Evolutionary conservation across 2,329 filamentous ascomycete species (phyloP).

Genomic region (Botrytis tulipae): DNA sequence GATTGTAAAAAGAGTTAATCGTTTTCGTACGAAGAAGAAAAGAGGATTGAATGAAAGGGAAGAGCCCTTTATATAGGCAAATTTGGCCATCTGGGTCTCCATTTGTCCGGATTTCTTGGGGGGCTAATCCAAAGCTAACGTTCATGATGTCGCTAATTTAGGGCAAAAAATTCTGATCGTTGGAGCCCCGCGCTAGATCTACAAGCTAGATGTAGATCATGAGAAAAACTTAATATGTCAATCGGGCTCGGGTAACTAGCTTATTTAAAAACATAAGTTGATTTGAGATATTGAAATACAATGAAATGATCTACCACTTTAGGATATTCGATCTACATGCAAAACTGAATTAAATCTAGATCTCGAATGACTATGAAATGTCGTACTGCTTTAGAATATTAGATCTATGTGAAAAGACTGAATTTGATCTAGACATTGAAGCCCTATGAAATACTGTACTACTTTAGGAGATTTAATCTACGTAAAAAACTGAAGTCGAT

Average conservation of each 20-base stretch:
- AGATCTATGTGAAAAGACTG: accelerated
- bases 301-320: too few relatives aligned
- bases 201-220: neutral
- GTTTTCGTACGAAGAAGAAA: neutral
- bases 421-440: neutral
- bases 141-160: neutral
- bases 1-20: neutral
- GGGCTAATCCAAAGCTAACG: neutral
- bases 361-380: accelerated
- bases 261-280: neutral
- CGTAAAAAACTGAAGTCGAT: too few relatives aligned
- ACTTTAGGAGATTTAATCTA: too few relatives aligned
- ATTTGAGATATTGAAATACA: neutral
- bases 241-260: neutral
- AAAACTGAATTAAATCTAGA: too few relatives aligned
- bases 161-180: neutral
- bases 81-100: neutral
- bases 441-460: too few relatives aligned
- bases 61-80: neutral
- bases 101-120: neutral
- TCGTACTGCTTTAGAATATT: neutral
- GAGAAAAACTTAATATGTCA: neutral
- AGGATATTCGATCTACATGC: neutral
- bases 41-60: neutral
- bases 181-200: neutral